phyloP scores from a whole-genome alignment of 768 basidiomycete species.

The Pisolithus albus region DNA sequence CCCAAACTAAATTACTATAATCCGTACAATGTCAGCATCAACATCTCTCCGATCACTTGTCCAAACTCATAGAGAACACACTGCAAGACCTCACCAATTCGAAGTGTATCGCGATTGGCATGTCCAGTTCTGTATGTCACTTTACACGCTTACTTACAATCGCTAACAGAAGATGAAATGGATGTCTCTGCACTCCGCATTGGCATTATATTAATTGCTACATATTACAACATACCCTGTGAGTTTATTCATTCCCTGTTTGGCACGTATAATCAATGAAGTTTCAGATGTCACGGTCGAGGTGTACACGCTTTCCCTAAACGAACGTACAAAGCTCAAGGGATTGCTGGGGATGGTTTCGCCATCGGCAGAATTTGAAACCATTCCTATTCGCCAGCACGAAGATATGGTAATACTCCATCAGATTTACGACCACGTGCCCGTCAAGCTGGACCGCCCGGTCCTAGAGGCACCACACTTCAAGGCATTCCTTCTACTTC shows the following conservation, averaged over 20 bases:
- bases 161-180: conserved; percentile 73
- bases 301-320: conserved; percentile 91
- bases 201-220: conserved; percentile 99
- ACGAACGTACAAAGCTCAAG: conserved; percentile 94
- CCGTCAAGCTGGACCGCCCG: conserved; percentile 79
- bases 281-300: conserved; percentile 86
- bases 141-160: not conserved
- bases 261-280: not conserved
- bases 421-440: conserved; percentile 92
- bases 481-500: conserved; percentile 95
- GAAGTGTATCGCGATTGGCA: conserved; percentile 89
- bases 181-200: conserved; percentile 87
- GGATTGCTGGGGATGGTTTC: conserved; percentile 95
- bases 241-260: conserved; percentile 21
- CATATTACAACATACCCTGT: conserved; percentile 93
- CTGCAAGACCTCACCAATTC: conserved; percentile 87
- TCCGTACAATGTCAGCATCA: conserved; percentile 89
- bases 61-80: conserved; percentile 92
- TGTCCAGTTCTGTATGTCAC: conserved; percentile 10
- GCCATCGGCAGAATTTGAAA: conserved; percentile 94
- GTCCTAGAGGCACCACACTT: conserved; percentile 96
- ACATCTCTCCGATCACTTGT: conserved; percentile 91
- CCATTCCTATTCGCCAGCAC: conserved; percentile 89
- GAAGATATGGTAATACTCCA: conserved; percentile 80
- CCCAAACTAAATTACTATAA: conserved; percentile 96